Base-by-base conservation (phyloP, 768 basidiomycete species). In the Lactifluus volemus region DNA sequence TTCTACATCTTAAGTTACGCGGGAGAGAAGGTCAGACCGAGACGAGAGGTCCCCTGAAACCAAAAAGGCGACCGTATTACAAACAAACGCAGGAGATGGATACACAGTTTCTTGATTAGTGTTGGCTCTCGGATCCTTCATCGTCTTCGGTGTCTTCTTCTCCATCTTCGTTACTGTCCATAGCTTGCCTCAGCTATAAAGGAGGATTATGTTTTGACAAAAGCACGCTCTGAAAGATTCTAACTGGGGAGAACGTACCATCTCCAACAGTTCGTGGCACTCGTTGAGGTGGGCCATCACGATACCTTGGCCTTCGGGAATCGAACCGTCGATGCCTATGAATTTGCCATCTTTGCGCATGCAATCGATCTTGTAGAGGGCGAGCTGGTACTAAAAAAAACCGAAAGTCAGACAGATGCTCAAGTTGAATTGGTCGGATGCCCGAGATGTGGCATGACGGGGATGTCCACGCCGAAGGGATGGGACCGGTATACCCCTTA, bases 231-330 rank as follows among this genome's bases (percentile, higher is more conserved):
- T 25, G 25, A 25, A 25, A 25, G 25, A 25, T 25, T 25, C 25
- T 25, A 25, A 25, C 25, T 25, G 14, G 15, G 11, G 29, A n/a
- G 45, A 42, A 70, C 81, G 44, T 65, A 90, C 90, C 93, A 98
- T 96, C 75, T 94, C 93, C 12, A 98, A 77, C 58, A 98, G 76
- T 72, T 98, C 96, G 69, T 98, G 96, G 61, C 94, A 96, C 73
- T 98, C 96, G 65, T 88, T 94, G 53, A 98, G 75, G 72, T 98
- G 93, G 4, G 96, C 95, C 80, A 93, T 93, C 55, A 98, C 81
- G 67, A 96, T 92, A 14, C 92, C 96, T 71, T 98, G 96, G 2
- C 96, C 96, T 72, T 98, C 96, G 1, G 96, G 96, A 66, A 98
- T 83, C 30, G 80, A 77, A 1, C 96, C 95, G 67, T 97, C 95